Conservation (phyloP, 371 early-diverging fungal genomes). For the Mucor piriformis region DNA sequence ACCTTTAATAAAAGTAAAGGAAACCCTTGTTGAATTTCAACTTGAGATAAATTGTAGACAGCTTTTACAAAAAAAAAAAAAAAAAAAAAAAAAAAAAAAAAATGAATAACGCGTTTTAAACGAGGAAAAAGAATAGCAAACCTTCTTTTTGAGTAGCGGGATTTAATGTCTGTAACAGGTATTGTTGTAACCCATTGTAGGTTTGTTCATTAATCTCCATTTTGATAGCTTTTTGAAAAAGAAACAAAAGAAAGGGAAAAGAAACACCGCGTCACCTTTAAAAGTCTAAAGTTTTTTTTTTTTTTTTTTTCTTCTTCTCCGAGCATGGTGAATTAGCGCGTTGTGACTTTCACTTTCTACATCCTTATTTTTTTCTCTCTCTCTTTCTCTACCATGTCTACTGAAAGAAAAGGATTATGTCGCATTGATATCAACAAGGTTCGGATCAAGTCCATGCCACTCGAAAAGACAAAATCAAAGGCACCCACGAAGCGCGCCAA, state of each 20-base stretch:
- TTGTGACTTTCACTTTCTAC: not conserved
- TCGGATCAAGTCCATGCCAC: no score
- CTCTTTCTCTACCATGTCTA: not conserved
- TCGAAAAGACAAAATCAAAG: no score
- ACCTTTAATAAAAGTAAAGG: conserved; percentile 74
- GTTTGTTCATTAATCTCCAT: conserved; percentile 63
- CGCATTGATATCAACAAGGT: not conserved
- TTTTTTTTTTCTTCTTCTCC: not conserved
- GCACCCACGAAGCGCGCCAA: no score
- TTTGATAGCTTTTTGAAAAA: not conserved
- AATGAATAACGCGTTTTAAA: not conserved
- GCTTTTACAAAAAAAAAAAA: conserved; percentile 46
- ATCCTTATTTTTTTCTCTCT: not conserved
- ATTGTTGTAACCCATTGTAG: conserved; percentile 65
- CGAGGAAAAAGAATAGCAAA: no score
- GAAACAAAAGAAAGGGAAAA: conserved; percentile 7
- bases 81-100: not conserved
- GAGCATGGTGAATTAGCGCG: not conserved
- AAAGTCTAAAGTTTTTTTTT: not conserved
- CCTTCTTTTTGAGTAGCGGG: conserved; percentile 79
- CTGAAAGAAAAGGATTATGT: not conserved
- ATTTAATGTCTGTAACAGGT: conserved; percentile 77
- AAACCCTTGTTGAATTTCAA: conserved; percentile 75
- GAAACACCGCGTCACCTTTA: conserved; percentile 5
- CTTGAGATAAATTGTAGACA: conserved; percentile 58